Percentiles rank a stretch among this genome's conserved stretches.
Conservation (phyloP, 306 rosid species). For the Ceratonia siliqua region DNA sequence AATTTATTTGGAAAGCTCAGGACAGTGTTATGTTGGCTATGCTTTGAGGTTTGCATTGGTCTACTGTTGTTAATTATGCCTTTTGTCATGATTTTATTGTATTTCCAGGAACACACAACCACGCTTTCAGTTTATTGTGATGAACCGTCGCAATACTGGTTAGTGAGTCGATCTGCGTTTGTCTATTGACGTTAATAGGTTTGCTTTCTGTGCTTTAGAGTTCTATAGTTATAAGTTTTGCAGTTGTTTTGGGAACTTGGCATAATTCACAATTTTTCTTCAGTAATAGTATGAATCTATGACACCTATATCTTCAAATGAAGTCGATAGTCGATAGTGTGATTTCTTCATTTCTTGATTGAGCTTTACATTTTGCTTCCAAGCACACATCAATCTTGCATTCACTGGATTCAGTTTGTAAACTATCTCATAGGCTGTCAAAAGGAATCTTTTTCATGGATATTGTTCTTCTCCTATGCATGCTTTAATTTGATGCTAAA, state of each 20-base stretch:
- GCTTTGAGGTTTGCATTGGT: background rate
- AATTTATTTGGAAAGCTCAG: background rate
- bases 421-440: background rate
- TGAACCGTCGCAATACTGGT: slow-evolving; percentile 70
- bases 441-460: background rate
- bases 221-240: background rate
- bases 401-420: slow-evolving; percentile 5
- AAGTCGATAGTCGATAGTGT: background rate
- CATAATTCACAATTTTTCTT: background rate
- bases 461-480: background rate
- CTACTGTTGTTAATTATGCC: background rate
- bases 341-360: slow-evolving; percentile 3
- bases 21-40: background rate
- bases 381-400: background rate
- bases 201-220: background rate
- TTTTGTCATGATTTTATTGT: slow-evolving; percentile 3
- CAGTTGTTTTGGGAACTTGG: background rate
- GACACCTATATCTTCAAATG: background rate
- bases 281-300: background rate
- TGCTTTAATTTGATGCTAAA: background rate
- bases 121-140: slow-evolving; percentile 65
- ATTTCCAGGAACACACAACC: slow-evolving; percentile 62
- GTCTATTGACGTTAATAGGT: background rate
- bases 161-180: slow-evolving; percentile 27
- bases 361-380: background rate